These are phyloP conservation scores for Chaetomiaceae sp. DNA, from an alignment of 2,329 filamentous ascomycete species.

Conservation along the genomic window DNA sequence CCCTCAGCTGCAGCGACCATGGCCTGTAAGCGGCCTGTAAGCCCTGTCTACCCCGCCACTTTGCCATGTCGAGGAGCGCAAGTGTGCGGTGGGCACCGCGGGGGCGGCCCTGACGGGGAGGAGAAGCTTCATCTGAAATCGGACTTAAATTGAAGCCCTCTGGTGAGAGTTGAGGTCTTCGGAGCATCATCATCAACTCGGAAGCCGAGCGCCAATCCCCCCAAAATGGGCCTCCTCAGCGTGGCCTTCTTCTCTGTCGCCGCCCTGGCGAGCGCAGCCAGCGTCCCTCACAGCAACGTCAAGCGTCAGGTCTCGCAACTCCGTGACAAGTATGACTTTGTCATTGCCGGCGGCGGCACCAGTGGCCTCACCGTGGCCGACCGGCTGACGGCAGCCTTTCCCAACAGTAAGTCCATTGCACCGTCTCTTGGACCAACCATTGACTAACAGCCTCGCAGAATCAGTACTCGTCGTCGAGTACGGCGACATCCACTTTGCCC, in stretches of 20 bases:
- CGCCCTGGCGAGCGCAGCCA: slow-evolving; percentile 1
- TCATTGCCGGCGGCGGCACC: slow-evolving; percentile 33
- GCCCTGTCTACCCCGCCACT: not conserved
- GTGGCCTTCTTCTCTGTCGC: slow-evolving; percentile 9
- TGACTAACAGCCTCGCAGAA: not conserved
- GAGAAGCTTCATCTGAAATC: no score
- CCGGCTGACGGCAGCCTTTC: slow-evolving; percentile 31
- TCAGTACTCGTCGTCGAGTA: slow-evolving; percentile 26
- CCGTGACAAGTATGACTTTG: slow-evolving; percentile 30
- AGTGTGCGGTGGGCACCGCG: not conserved
- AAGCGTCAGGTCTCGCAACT: slow-evolving; percentile 29
- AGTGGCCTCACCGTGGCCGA: slow-evolving; percentile 34
- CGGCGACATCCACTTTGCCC: slow-evolving; percentile 22
- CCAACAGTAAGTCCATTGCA: slow-evolving; percentile 29
- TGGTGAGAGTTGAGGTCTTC: no score
- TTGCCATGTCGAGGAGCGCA: not conserved
- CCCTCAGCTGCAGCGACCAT: not conserved
- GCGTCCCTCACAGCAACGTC: not conserved
- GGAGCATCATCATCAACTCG: not conserved
- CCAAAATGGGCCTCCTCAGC: slow-evolving; percentile 9
- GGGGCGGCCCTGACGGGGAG: not conserved
- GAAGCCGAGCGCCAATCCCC: not conserved
- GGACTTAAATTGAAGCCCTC: no score
- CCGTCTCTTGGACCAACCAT: slow-evolving; percentile 9
- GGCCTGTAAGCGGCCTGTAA: not conserved